Base-by-base conservation (phyloP, 2,329 filamentous ascomycete genomes). In the Onygenales sp. region DNA sequence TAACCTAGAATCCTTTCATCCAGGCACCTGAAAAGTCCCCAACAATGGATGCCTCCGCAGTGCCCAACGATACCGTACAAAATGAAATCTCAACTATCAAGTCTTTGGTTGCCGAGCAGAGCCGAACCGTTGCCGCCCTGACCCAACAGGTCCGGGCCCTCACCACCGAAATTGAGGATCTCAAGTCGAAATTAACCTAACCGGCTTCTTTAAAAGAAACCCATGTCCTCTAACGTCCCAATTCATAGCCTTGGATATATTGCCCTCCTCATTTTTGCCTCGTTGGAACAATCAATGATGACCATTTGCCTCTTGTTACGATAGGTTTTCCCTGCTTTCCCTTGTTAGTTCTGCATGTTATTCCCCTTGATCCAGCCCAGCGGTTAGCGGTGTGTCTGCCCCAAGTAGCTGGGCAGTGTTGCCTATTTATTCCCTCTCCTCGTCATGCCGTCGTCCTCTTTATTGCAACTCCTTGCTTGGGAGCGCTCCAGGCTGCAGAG, bases 51-150 rank as follows among this genome's bases (percentile, higher is more conserved):
- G 41, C 41, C 46, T 44, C 66, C 21, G 60, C 66, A 42, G 59
- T 66, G 7, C 11, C 75, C 2, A 73, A 77, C 2, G 78, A 77
- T 42, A 73, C 74, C 7, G 75, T 89, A 10, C 82, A 85, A 62
- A 75, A 81, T 33, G 83, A 85, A 5, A 78, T 95, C 43, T 76
- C 81, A 39, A 81, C 91, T 63, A 93, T 95, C 72, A 92, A 88
- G 72, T 75, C 80, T 53, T 74, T 93, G 61, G 76, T 96, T 36
- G 82, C 88, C 67, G 79, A 81, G 58, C 90, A 95, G 72, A 88
- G 81, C 53, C 82, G 81, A 74, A 82, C 89, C 59, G 87, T 95
- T 65, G 82, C 77, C 57, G 77, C 81, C n/a, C 87, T 95, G 72
- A 86, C 81, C 49, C 79, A 87, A 64, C 85, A 90, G 68, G 89